Conservation (phyloP, 768 basidiomycete species). For the Calocybe cyanea region DNA sequence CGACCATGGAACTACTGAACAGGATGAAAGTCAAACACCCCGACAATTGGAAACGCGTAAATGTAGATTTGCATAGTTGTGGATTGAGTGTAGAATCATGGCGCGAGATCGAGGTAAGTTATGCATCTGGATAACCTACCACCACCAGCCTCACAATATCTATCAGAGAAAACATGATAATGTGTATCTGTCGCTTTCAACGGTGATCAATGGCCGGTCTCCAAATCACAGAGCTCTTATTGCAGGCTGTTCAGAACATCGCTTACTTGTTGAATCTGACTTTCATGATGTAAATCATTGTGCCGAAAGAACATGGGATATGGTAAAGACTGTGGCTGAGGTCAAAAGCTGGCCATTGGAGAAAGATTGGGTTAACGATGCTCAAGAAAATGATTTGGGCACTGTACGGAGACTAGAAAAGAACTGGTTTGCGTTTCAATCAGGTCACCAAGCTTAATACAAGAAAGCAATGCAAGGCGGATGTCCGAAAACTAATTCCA, state of each 20-base stretch:
- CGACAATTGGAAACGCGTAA: slow-evolving; percentile 59
- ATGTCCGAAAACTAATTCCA: slow-evolving; percentile 29
- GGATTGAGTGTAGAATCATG: slow-evolving; percentile 78
- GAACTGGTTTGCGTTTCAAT: slow-evolving; percentile 67
- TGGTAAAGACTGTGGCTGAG: slow-evolving; percentile 66
- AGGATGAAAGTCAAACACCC: slow-evolving; percentile 57
- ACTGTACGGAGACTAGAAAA: slow-evolving; percentile 60
- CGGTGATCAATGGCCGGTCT: slow-evolving; percentile 76
- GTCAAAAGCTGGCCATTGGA: slow-evolving; percentile 80
- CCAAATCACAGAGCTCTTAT: slow-evolving; percentile 63
- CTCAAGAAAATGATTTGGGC: slow-evolving; percentile 48
- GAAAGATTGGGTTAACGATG: slow-evolving; percentile 43
- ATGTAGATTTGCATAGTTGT: slow-evolving; percentile 88
- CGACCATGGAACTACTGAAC: slow-evolving; percentile 62
- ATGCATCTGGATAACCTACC: neutral
- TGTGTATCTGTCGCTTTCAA: slow-evolving; percentile 84
- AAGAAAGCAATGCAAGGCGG: neutral
- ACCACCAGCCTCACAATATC: slow-evolving; percentile 4
- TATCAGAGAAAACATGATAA: slow-evolving; percentile 66
- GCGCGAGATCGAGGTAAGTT: slow-evolving; percentile 66
- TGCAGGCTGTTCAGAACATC: slow-evolving; percentile 51
- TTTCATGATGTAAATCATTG: slow-evolving; percentile 62
- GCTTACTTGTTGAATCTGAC: slow-evolving; percentile 87
- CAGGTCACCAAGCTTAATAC: slow-evolving; percentile 23
- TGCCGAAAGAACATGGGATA: slow-evolving; percentile 69